phyloP scores from a whole-genome alignment of 2,329 filamentous ascomycete genomes.

The Camillea tinctor region DNA sequence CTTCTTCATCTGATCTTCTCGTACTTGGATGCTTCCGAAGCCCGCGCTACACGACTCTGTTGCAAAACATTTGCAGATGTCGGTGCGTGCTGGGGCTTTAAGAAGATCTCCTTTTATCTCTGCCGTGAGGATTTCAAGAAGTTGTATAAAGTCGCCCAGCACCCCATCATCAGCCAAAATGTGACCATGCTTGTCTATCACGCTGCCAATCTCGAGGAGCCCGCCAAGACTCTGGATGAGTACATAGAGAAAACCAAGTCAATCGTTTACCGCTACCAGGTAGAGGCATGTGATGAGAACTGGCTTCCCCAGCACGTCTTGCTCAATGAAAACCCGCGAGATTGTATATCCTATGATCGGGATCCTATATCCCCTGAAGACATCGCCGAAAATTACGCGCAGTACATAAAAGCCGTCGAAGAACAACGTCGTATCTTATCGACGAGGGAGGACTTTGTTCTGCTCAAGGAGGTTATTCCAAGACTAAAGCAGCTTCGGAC shows the following conservation, averaged over 20 bases:
- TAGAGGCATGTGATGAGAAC: not conserved
- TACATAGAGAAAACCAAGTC: not conserved
- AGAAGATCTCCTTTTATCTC: conserved; percentile 1
- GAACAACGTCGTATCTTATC: conserved; percentile 4
- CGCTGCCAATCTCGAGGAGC: not conserved
- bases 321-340: not conserved
- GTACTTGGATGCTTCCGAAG: conserved; percentile 3
- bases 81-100: conserved; percentile 5
- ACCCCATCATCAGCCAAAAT: conserved; percentile 9
- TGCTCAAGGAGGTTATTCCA: conserved; percentile 6
- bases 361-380: not conserved
- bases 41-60: conserved; percentile 6
- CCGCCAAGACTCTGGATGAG: not conserved
- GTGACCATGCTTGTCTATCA: conserved; percentile 7
- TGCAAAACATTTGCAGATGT: conserved; percentile 9
- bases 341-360: not conserved
- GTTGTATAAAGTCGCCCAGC: conserved; percentile 2
- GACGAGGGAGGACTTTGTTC: not conserved
- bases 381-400: conserved; percentile 6
- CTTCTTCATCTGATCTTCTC: conserved; percentile 4
- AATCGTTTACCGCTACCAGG: not conserved
- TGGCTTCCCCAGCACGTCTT: conserved; percentile 1
- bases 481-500: conserved; percentile 1
- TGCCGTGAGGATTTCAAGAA: conserved; percentile 5
- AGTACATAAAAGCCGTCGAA: not conserved